Percentiles rank a stretch among this genome's conserved stretches.
Conservation (phyloP, 768 basidiomycete species). For the Tulasnella calospora region DNA sequence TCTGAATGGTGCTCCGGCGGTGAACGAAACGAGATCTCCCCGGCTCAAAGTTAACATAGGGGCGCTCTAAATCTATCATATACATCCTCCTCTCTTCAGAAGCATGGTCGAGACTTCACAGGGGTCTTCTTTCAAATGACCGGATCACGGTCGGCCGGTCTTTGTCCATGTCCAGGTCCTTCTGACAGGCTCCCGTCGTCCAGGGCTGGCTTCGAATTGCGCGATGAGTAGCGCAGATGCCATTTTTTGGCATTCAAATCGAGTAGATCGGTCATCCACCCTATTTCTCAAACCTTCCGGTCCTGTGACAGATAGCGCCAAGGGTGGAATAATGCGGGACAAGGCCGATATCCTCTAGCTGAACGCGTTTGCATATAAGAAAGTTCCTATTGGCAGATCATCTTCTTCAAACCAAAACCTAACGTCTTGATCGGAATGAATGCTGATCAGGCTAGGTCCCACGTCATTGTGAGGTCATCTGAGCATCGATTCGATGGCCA, state of each 20-base stretch:
- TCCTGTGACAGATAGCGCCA: neutral
- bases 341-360: neutral
- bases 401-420: neutral
- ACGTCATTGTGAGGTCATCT: conserved; percentile 4
- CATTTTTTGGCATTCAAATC: neutral
- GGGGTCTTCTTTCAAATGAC: neutral
- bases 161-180: neutral
- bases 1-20: too few species aligned
- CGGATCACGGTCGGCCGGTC: neutral
- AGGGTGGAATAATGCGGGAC: neutral
- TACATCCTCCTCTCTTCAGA: too few species aligned
- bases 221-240: neutral
- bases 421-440: neutral
- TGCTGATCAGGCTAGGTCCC: neutral
- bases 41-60: too few species aligned
- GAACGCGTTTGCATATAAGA: neutral
- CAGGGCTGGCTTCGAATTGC: neutral
- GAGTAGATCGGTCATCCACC: neutral
- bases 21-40: too few species aligned
- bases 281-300: neutral
- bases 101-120: too few species aligned
- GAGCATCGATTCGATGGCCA: neutral
- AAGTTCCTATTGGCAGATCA: neutral
- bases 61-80: too few species aligned
- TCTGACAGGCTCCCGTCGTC: neutral